phyloP scores from a whole-genome alignment of 148 eudicot genomes.

The Rhododendron mucronatum region DNA sequence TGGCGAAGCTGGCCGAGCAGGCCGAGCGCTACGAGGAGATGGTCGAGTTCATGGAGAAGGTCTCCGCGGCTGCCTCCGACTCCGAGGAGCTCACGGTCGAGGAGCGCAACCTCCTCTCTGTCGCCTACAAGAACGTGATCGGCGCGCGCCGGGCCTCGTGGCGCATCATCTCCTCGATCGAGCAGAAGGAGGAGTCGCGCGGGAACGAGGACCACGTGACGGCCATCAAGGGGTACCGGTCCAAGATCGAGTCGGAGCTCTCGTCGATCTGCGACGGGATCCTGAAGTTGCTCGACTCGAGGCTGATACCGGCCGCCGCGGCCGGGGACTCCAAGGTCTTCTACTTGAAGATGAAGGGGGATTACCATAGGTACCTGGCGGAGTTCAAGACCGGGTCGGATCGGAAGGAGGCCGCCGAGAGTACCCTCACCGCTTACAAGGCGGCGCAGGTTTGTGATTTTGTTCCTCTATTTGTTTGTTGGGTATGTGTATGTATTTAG shows the following conservation, averaged over 20 bases:
- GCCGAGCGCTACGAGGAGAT: conserved; percentile 21
- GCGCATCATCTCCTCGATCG: conserved; percentile 67
- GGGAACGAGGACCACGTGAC: conserved; percentile 49
- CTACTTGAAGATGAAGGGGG: conserved; percentile 61
- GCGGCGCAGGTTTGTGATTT: conserved; percentile 44
- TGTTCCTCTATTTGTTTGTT: not conserved
- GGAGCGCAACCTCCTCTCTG: conserved; percentile 22
- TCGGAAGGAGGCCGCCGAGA: conserved; percentile 50
- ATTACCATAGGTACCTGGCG: conserved; percentile 53
- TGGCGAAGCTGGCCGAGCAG: conserved; percentile 45
- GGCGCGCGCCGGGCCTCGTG: conserved; percentile 50
- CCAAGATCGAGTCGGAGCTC: conserved; percentile 16
- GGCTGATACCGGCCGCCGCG: conserved; percentile 35
- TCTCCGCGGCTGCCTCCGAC: not conserved
- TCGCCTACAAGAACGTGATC: conserved; percentile 23
- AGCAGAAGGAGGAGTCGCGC: conserved; percentile 64
- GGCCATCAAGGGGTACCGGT: conserved; percentile 7
- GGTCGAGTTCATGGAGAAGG: conserved; percentile 21
- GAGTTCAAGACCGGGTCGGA: conserved; percentile 47
- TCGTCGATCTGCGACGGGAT: conserved; percentile 19
- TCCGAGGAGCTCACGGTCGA: conserved; percentile 16
- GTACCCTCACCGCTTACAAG: conserved; percentile 47
- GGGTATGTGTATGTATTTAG: not conserved
- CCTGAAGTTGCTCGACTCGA: conserved; percentile 31
- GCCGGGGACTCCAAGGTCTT: conserved; percentile 46